Percentiles rank a stretch among this genome's conserved stretches.
Conservation (phyloP, 371 early-diverging fungal species). For the Mucor indicus region DNA sequence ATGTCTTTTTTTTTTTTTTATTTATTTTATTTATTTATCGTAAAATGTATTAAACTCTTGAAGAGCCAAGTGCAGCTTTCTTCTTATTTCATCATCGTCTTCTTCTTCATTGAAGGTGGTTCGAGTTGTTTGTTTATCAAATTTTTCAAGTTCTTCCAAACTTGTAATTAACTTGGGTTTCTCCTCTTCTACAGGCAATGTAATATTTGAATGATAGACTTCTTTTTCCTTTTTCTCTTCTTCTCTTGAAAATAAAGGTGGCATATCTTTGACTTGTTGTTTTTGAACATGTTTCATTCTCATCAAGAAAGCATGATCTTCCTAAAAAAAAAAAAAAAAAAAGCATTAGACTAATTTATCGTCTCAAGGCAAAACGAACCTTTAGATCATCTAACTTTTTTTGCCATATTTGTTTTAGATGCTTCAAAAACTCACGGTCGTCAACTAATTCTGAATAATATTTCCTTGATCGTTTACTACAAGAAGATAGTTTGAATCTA, state of each 20-base stretch:
- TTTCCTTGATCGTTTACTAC: conserved; percentile 7
- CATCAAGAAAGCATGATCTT: conserved; percentile 3
- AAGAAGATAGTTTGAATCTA: background rate
- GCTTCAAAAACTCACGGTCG: conserved; percentile 5
- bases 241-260: conserved; percentile 6
- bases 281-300: conserved; percentile 10
- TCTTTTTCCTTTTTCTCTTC: conserved; percentile 11
- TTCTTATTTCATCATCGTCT: too few species aligned
- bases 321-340: background rate
- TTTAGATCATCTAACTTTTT: conserved; percentile 4
- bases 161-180: conserved; percentile 15
- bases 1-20: too few species aligned
- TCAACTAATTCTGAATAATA: conserved; percentile 5
- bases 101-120: too few species aligned
- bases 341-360: too few species aligned
- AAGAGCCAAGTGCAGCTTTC: too few species aligned
- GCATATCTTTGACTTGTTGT: background rate
- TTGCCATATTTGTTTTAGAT: conserved; percentile 6
- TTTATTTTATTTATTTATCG: background rate
- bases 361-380: background rate
- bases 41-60: too few species aligned
- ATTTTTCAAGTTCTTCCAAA: conserved; percentile 21
- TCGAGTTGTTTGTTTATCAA: background rate
- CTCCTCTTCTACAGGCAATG: conserved; percentile 10
- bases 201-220: too few species aligned